Base-by-base conservation (phyloP, 805 yeast genomes). In the Schizosaccharomyces lindneri region DNA sequence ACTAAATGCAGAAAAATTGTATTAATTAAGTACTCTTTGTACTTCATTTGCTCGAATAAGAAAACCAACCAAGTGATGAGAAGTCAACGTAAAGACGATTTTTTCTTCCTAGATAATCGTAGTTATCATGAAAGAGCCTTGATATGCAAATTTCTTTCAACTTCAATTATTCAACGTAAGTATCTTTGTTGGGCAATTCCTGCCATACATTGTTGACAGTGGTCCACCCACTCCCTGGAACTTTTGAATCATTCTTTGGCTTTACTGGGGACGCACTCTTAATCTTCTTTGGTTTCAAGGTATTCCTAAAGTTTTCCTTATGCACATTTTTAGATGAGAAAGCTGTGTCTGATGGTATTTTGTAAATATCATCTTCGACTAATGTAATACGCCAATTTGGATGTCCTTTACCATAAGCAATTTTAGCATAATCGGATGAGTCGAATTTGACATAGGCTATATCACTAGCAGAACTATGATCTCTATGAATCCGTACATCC, bases 311-410 rank as follows among this genome's bases (percentile, higher is more conserved):
- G 21, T 24, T n/a, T 46, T 17, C 51, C n/a, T 46, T 46, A 46
- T 21, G 11, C 21, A 46, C 13, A 5, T 4, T n/a, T 7, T 17
- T 46, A 46, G 51, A 15, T 9, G 57, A 21, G 17, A 5, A 17
- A 3, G 57, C 24, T 46, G 31, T 36, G 9, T 36, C 41, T 36
- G 41, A 36, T 11, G 11, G 15, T 36, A 13, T 36, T 5, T n/a
- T 5, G 57, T 51, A 24, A n/a, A 51, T 48, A 62, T 36, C 61
- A 29, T 39, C 63, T 59, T 43, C 55, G 13, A 27, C 57, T 29
- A 41, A 55, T 55, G 55, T 46, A 19, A 51, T 29, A 51, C 36
- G 57, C 57, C 57, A 51, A 9, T 3, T 21, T 24, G 57, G 57
- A 51, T 51, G 57, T 6, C 57, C 57, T 51, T 51, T 51, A 5